Evolutionary conservation across 1,284 basidiomycete genomes (phyloP).

Genomic region (Tylopilus sp.): DNA sequence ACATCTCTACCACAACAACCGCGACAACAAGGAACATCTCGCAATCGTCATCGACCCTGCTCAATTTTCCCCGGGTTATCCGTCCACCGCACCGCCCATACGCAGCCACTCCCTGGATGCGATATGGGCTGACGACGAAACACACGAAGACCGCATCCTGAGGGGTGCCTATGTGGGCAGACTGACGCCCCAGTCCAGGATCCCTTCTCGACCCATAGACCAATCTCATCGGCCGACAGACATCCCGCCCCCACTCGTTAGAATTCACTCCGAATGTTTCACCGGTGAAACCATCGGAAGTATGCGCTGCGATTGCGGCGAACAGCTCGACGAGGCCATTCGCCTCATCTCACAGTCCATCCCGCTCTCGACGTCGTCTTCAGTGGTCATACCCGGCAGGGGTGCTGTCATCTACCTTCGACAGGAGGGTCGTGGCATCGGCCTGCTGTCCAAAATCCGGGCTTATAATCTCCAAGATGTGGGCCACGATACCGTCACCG

Average conservation of each 20-base stretch:
- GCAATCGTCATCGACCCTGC: slow-evolving; percentile 93
- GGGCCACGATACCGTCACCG: slow-evolving; percentile 97
- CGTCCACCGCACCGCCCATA: slow-evolving; percentile 55
- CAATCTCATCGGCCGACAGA: slow-evolving; percentile 26
- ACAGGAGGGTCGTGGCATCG: slow-evolving; percentile 99
- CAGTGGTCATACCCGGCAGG: slow-evolving; percentile 65
- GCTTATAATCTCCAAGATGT: slow-evolving; percentile 99
- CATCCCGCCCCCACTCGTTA: slow-evolving; percentile 78
- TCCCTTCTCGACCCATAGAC: slow-evolving; percentile 49
- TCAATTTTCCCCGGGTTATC: slow-evolving; percentile 55
- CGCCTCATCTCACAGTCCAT: slow-evolving; percentile 84
- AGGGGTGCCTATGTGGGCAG: slow-evolving; percentile 93
- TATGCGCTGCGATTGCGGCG: slow-evolving; percentile 98
- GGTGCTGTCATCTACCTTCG: slow-evolving; percentile 97
- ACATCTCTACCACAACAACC: slow-evolving; percentile 92
- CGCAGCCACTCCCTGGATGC: slow-evolving; percentile 84
- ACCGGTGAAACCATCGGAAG: slow-evolving; percentile 98
- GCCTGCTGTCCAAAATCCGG: slow-evolving; percentile 91
- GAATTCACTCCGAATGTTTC: slow-evolving; percentile 98
- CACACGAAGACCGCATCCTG: slow-evolving; percentile 90
- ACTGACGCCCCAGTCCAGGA: slow-evolving; percentile 60
- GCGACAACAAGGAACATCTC: slow-evolving; percentile 93
- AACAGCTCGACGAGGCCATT: slow-evolving; percentile 96
- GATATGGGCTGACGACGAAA: slow-evolving; percentile 84
- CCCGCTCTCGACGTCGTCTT: slow-evolving; percentile 34